Base-by-base conservation (phyloP, 2,329 filamentous ascomycete genomes). In the Cladorrhinum sp. region DNA sequence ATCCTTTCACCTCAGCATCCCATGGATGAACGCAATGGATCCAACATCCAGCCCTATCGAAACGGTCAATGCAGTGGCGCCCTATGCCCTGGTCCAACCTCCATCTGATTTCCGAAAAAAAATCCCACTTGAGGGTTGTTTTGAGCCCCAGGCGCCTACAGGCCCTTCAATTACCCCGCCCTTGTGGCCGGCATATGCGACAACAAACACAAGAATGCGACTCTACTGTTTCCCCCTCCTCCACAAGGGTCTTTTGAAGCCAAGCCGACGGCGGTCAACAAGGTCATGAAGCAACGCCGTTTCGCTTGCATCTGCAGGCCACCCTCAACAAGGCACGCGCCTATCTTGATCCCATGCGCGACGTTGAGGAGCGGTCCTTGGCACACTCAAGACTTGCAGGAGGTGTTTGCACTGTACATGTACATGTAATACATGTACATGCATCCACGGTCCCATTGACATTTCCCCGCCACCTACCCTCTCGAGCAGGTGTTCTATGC, bases 151-250 rank as follows among this genome's bases (percentile, higher is more conserved):
- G 21, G 49, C 39, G 42, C 23, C 23, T 39, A 57, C 54, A 49
- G 24, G 54, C 21, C 39, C 39, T 21, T 39, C 36, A 49, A 48
- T 57, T 57, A 49, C 54, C 54, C 54, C 39, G 54, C 54, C 54
- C 39, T 33, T 57, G 54, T 23, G 16, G 23, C 54, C 42, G 42
- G 42, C 33, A 46, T n/a, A n/a, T 20, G 18, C 42, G 8, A 46
- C 42, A 46, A 46, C 6, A 18, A 46, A 46, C 16, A 46, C 16
- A 46, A 8, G 42, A 21, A 46, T 46, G 42, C 42, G n/a, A 46
- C 42, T 21, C 42, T 46, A 16, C 6, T 30, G 26, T 30, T 30
- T 42, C 36, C 16, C 36, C 36, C 14, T 12, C 36, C 6, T n/a
- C 26, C 10, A 12, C 8, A 36, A 46, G 42, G 42, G 42, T 46